Conservation (phyloP, 768 basidiomycete genomes). For the Holtermanniella nyarrowii region DNA sequence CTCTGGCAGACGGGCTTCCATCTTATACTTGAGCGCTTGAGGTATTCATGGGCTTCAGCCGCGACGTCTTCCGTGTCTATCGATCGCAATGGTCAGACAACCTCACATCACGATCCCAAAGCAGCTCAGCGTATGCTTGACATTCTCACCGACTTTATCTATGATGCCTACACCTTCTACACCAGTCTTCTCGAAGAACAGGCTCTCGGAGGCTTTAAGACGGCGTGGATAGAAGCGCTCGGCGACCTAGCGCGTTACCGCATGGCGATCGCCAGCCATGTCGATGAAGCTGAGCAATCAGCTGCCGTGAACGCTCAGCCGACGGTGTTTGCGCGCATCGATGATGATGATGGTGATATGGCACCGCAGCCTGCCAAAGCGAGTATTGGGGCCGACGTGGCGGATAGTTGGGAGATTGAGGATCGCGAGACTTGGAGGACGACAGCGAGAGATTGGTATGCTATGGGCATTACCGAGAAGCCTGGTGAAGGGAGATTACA, state of each 20-base stretch:
- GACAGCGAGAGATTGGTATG: conserved; percentile 90
- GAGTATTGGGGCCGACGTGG: conserved; percentile 75
- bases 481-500: conserved; percentile 93
- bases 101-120: not conserved
- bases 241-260: conserved; percentile 91
- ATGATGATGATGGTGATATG: conserved; percentile 48
- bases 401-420: conserved; percentile 66
- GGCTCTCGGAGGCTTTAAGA: conserved; percentile 56
- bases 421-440: conserved; percentile 78
- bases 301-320: not conserved
- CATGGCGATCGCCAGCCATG: conserved; percentile 80
- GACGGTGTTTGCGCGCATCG: conserved; percentile 12
- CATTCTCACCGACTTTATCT: conserved; percentile 85
- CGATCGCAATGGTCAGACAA: not conserved
- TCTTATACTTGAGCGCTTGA: conserved; percentile 77
- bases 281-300: conserved; percentile 41
- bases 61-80: not conserved
- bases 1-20: conserved; percentile 89
- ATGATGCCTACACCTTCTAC: conserved; percentile 91
- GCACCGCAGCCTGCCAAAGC: conserved; percentile 21
- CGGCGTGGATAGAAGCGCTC: conserved; percentile 89
- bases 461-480: conserved; percentile 68
- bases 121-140: conserved; percentile 57
- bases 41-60: conserved; percentile 54
- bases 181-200: conserved; percentile 77